A percentile compares a stretch with the other conserved stretches of the same genome.
These are phyloP conservation scores for Hypocreales sp. DNA, from an alignment of 2,329 filamentous ascomycete genomes.

Conservation along the genomic window DNA sequence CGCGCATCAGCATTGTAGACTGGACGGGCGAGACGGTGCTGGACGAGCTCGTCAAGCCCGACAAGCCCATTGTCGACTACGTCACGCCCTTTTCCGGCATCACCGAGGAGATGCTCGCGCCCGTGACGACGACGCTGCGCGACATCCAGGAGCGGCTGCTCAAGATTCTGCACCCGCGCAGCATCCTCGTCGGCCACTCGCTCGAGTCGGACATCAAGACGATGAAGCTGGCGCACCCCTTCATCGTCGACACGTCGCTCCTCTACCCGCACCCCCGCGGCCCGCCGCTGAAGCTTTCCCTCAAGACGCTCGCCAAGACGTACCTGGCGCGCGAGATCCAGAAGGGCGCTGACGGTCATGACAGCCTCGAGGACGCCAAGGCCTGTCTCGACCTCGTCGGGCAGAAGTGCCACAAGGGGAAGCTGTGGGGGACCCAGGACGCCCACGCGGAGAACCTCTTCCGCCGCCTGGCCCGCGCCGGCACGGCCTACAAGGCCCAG, in stretches of 20 bases:
- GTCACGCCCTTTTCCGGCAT: slow-evolving; percentile 88
- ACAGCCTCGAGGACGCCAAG: slow-evolving; percentile 83
- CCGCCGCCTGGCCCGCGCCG: slow-evolving; percentile 55
- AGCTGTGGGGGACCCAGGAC: slow-evolving; percentile 68
- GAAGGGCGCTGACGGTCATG: slow-evolving; percentile 61
- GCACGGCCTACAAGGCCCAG: slow-evolving; percentile 45
- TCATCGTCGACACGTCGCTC: slow-evolving; percentile 82
- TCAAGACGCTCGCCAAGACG: slow-evolving; percentile 80
- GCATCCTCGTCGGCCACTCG: slow-evolving; percentile 68
- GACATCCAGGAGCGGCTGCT: slow-evolving; percentile 74
- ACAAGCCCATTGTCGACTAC: slow-evolving; percentile 80
- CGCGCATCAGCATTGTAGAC: slow-evolving; percentile 70
- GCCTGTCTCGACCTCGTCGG: slow-evolving; percentile 88
- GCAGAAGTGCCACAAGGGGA: slow-evolving; percentile 89
- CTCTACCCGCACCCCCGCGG: slow-evolving; percentile 85
- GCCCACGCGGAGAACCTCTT: slow-evolving; percentile 78
- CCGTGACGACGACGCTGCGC: slow-evolving; percentile 65
- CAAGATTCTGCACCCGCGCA: slow-evolving; percentile 52
- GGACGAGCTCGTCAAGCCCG: slow-evolving; percentile 85
- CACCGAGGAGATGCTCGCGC: slow-evolving; percentile 66
- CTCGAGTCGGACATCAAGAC: slow-evolving; percentile 74
- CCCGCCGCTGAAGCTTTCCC: slow-evolving; percentile 72
- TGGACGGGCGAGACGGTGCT: slow-evolving; percentile 76
- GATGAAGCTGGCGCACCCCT: slow-evolving; percentile 75
- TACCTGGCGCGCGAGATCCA: slow-evolving; percentile 82